Evolutionary conservation across 768 basidiomycete species (phyloP).

Genomic region (Tylopilus intermedius): DNA sequence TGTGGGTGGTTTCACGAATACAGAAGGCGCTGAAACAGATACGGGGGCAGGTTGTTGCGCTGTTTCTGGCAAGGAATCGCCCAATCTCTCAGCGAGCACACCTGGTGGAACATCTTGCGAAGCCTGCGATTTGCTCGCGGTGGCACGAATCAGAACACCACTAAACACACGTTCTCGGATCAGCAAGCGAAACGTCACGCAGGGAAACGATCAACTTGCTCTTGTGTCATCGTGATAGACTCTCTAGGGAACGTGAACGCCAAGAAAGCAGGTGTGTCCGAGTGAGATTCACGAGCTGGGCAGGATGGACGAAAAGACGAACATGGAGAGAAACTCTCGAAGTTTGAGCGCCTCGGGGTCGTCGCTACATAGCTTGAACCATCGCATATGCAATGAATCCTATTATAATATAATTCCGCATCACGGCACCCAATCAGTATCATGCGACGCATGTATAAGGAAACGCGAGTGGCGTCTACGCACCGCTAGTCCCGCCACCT

Average conservation of each 20-base stretch:
- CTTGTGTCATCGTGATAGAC: constrained; percentile 21
- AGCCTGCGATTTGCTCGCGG: neutral
- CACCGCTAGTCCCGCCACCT: constrained; percentile 3
- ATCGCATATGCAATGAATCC: constrained; percentile 24
- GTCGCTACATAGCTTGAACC: constrained; percentile 22
- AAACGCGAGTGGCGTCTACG: neutral
- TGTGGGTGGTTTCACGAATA: neutral
- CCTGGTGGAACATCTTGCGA: constrained; percentile 5
- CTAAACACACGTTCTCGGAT: constrained; percentile 7
- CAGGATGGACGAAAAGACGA: neutral
- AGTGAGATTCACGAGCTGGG: constrained; percentile 6
- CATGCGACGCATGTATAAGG: neutral
- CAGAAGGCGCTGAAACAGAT: neutral
- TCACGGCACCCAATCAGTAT: neutral
- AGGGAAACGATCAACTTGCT: constrained; percentile 15
- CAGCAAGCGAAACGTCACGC: constrained; percentile 3
- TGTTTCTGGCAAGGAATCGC: neutral
- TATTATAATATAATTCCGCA: neutral
- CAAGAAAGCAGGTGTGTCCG: neutral
- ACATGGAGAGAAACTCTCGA: constrained; percentile 28
- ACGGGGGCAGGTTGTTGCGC: neutral
- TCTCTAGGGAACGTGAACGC: constrained; percentile 6
- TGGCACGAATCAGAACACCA: constrained; percentile 14
- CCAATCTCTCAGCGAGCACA: neutral
- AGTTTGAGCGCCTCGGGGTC: constrained; percentile 23